Conservation (phyloP, 1,284 basidiomycete species). For the Xerocomus minutiporus region DNA sequence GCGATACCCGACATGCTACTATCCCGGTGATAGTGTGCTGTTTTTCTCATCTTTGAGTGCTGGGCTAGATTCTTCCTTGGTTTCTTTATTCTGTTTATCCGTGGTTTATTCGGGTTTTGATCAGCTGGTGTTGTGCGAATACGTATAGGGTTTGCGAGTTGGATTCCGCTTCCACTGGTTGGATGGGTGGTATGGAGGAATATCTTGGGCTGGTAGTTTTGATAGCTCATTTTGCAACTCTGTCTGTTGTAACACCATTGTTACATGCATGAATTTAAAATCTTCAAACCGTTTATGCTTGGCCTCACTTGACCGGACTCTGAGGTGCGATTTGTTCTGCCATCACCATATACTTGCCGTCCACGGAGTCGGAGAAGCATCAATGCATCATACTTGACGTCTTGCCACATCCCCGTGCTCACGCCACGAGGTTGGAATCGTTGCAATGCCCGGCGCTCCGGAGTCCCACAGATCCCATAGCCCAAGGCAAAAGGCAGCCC, state of each 20-base stretch:
- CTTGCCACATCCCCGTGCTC: no score
- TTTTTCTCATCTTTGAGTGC: slow-evolving; percentile 7
- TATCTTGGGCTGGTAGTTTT: slow-evolving; percentile 8
- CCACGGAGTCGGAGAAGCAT: no score
- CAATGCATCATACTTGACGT: no score
- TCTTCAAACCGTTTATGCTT: not conserved
- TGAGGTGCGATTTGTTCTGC: no score
- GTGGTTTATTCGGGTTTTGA: slow-evolving; percentile 15
- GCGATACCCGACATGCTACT: slow-evolving; percentile 12
- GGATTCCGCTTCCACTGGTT: slow-evolving; percentile 13
- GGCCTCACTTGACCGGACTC: no score
- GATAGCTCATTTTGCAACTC: not conserved
- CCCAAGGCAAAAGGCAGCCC: no score
- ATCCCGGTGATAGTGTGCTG: slow-evolving; percentile 26
- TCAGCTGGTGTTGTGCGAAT: slow-evolving; percentile 7
- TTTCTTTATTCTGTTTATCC: slow-evolving; percentile 15
- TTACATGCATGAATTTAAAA: not conserved
- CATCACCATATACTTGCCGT: no score
- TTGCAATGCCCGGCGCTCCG: no score
- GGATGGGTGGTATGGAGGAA: slow-evolving; percentile 3
- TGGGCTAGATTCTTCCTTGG: slow-evolving; percentile 5
- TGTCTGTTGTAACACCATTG: slow-evolving; percentile 9
- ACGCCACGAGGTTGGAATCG: no score
- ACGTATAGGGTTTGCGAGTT: slow-evolving; percentile 2
- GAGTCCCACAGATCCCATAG: no score